Conservation (phyloP, 192 early-diverging fungal genomes). For the Thamnidium elegans region DNA sequence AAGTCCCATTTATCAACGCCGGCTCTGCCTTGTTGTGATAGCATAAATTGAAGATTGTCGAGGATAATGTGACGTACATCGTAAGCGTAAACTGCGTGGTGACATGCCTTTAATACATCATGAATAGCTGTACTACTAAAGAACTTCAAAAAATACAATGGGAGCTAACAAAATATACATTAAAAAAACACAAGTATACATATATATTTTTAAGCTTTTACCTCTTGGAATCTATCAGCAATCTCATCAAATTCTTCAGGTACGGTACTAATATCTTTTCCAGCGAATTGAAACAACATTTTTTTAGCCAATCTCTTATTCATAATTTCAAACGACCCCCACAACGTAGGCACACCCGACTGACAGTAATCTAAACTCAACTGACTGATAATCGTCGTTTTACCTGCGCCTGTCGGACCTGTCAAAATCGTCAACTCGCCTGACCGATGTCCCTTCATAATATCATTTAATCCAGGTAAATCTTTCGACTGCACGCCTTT, state of each 20-base stretch:
- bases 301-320: constrained; percentile 63
- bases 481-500: constrained; percentile 59
- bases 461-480: constrained; percentile 58
- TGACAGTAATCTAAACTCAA: constrained; percentile 67
- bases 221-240: constrained; percentile 63
- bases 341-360: constrained; percentile 65
- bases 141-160: constrained; percentile 72
- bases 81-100: constrained; percentile 65
- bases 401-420: constrained; percentile 68
- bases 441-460: constrained; percentile 65
- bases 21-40: constrained; percentile 57
- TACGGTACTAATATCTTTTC: constrained; percentile 45
- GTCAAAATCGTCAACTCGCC: constrained; percentile 70
- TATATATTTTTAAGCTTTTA: constrained; percentile 12
- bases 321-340: constrained; percentile 79
- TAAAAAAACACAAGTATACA: not conserved
- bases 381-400: constrained; percentile 71
- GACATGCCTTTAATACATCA: constrained; percentile 62
- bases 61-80: constrained; percentile 71
- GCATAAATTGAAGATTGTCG: constrained; percentile 78
- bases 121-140: constrained; percentile 66
- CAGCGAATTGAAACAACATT: constrained; percentile 67
- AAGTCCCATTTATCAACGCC: constrained; percentile 62
- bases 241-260: constrained; percentile 54
- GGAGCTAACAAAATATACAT: constrained; percentile 39